Percentiles rank a stretch among this genome's conserved stretches.
These are phyloP conservation scores for Parasarocladium wereldwijsianum DNA, from an alignment of 2,329 filamentous ascomycete species.

Conservation along the genomic window DNA sequence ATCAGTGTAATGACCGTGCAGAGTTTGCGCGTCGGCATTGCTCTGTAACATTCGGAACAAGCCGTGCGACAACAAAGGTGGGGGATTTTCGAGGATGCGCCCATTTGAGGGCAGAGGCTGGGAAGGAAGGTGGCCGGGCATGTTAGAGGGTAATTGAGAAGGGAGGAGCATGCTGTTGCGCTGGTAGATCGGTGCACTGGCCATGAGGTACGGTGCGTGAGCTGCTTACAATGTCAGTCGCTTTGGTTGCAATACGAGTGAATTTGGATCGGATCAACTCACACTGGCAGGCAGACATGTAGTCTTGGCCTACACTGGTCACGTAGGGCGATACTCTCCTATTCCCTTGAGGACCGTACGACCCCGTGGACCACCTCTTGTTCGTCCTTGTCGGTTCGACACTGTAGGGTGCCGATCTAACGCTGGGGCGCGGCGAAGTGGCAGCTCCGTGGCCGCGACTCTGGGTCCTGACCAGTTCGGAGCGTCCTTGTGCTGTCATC, in stretches of 20 bases:
- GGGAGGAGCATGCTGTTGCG: conserved; percentile 44
- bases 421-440: conserved; percentile 52
- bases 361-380: conserved; percentile 69
- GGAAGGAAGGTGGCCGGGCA: conserved; percentile 36
- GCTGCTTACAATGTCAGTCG: conserved; percentile 16
- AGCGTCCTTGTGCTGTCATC: conserved; percentile 44
- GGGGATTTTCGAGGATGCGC: conserved; percentile 42
- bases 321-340: conserved; percentile 45
- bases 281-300: conserved; percentile 35
- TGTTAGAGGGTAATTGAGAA: conserved; percentile 31
- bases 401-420: conserved; percentile 56
- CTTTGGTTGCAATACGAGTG: conserved; percentile 36
- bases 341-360: conserved; percentile 43
- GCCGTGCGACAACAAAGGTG: conserved; percentile 53
- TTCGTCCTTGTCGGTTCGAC: conserved; percentile 49
- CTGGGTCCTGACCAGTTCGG: conserved; percentile 46
- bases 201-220: conserved; percentile 40
- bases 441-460: conserved; percentile 54
- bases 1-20: conserved; percentile 58
- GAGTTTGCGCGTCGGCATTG: conserved; percentile 53
- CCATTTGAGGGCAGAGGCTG: conserved; percentile 33
- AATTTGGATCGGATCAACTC: conserved; percentile 35
- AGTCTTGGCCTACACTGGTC: conserved; percentile 47
- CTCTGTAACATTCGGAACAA: conserved; percentile 61
- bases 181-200: conserved; percentile 33